Base-by-base conservation (phyloP, 2,329 filamentous ascomycete species). In the Bipolaris oryzae region DNA sequence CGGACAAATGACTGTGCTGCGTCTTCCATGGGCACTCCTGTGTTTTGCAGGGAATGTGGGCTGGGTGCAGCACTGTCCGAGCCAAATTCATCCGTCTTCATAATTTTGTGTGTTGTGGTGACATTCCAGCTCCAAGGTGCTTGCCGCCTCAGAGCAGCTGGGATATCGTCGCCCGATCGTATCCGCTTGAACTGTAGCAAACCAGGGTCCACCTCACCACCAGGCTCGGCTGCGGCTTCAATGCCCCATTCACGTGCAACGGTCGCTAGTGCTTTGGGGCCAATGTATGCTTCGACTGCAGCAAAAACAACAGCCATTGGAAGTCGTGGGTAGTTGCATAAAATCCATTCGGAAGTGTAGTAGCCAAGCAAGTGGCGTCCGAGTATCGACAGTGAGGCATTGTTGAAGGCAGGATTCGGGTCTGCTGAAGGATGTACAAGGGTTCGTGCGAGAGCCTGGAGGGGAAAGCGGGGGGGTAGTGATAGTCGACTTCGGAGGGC, bases 181-280 rank as follows among this genome's bases (percentile, higher is more conserved):
- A 82, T 60, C 53, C 83, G 73, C 78, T 78, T 78, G 82, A 92
- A 96, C 74, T 98, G 95, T 58, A 99, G 81, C 51, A 96, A 81
- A 5, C 94, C 95, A 0, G 93, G 89, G 74, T 99, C 95, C 53
- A 98, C 93, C 79, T 98, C 94, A 57, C 86, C 86, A 48, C 94
- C 95, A 0, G 95, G 95, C 18, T 87, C 89, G 10, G 90, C 91
- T n/a, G 91, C 94, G 41, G 83, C 79, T 75, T 98, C 94, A 15
- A 98, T 87, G 78, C 95, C 95, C 95, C 95, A 99, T 79, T 95
- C 90, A 60, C 84, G 81, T 15, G 90, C 87, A 63, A 98, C 84
- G 18, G 87, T 82, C 49, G 88, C 81, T 44, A 98, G 83, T 1
- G 93, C 87, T 64, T 87, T 85, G 5, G 86, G 84, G 4, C 95